These are phyloP conservation scores for Leccinum variicolor DNA, from an alignment of 768 basidiomycete genomes.

Conservation along the genomic window DNA sequence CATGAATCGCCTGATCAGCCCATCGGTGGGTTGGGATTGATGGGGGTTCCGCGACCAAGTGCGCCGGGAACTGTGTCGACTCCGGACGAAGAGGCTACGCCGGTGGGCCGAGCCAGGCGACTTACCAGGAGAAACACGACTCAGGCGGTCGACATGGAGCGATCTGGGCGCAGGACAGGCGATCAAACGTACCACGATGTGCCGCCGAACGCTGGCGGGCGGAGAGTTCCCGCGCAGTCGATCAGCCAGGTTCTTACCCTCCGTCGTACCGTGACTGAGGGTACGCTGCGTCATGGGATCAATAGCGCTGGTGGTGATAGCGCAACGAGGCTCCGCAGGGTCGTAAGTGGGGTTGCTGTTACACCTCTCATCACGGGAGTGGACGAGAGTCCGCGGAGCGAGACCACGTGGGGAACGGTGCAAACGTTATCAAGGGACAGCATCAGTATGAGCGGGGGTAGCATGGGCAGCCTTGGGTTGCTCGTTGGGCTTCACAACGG, in stretches of 20 bases:
- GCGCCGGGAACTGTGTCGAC: slow-evolving; percentile 23
- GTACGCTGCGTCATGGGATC: slow-evolving; percentile 1
- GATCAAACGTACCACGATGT: slow-evolving; percentile 12
- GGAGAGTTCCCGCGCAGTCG: slow-evolving; percentile 16
- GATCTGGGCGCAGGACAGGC: slow-evolving; percentile 15
- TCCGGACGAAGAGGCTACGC: slow-evolving; percentile 28
- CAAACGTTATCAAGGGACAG: slow-evolving; percentile 21
- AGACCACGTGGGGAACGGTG: slow-evolving; percentile 36
- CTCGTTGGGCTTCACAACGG: slow-evolving; percentile 32
- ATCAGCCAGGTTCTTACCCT: slow-evolving; percentile 15
- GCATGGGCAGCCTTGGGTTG: slow-evolving; percentile 27
- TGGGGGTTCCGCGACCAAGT: slow-evolving; percentile 22
- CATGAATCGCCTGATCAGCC: slow-evolving; percentile 27
- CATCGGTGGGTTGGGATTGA: slow-evolving; percentile 25
- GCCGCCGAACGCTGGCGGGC: slow-evolving; percentile 15
- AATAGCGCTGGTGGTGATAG: slow-evolving; percentile 8
- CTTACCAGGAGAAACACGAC: slow-evolving; percentile 26
- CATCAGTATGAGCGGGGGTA: slow-evolving; percentile 14
- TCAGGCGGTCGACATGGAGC: slow-evolving; percentile 17
- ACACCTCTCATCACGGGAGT: slow-evolving; percentile 13
- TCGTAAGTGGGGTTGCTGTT: slow-evolving; percentile 5
- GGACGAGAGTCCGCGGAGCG: slow-evolving; percentile 31
- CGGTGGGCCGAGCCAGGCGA: slow-evolving; percentile 17
- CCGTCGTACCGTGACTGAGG: slow-evolving; percentile 20
- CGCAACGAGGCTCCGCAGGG: slow-evolving; percentile 4